Base-by-base conservation (phyloP, 2,329 filamentous ascomycete species). In the Monosporascus cannonballus region DNA sequence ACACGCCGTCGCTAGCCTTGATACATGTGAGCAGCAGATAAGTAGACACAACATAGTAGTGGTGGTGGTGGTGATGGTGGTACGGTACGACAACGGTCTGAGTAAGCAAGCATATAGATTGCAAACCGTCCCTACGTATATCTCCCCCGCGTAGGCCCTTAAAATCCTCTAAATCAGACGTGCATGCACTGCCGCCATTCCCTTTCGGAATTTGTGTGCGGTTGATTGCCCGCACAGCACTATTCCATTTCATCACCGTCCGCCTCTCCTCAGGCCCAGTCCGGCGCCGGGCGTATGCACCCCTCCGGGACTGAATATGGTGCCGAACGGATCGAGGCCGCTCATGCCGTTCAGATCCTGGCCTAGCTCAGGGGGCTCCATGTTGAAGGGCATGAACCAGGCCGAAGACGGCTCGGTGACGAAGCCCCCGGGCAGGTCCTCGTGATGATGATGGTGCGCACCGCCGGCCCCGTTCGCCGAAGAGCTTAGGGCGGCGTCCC, bases 301-400 rank as follows among this genome's bases (percentile, higher is more conserved):
- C 41, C 65, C 67, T 22, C 65, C 66, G 20, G 70, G 63, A 49
- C 69, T 70, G 49, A 81, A 80, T 62, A 82, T 74, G 27, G 65
- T 69, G 25, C 71, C 71, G 58, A 81, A 81, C 9, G 69, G 69
- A 55, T 82, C 80, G 25, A 77, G 68, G 37, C 71, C 71, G 24
- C 67, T 66, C 56, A 78, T 63, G 7, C 68, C 70, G 27, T 74
- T 62, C 50, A 76, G 58, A 38, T 80, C 78, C 51, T 78, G 77
- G 6, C 73, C 71, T 42, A 81, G 70, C 53, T 84, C 81, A 0
- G 88, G 84, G 20, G 90, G 89, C 54, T 94, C 89, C 71, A 96
- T 84, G 66, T 96, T 95, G 71, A 96, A 96, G 1, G 92, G 90
- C 75, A 96, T 85, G 69, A 95, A 96, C 89, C 92, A 97, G 5